phyloP scores from a whole-genome alignment of 1,284 basidiomycete genomes.

The Melampsora americana region DNA sequence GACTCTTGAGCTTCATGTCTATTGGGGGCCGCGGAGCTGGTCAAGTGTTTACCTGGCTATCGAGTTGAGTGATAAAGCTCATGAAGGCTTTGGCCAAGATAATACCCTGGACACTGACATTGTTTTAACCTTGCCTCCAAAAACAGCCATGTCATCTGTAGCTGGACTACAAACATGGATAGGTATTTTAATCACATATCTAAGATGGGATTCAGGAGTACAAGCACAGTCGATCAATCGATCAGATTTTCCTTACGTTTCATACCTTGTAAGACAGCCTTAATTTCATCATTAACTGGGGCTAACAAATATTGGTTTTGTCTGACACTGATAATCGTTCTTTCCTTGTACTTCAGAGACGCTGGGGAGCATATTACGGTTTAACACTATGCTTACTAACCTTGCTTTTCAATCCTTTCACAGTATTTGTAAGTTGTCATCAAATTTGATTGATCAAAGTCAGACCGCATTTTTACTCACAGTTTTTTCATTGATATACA shows the following conservation, averaged over 20 bases:
- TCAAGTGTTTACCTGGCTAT: constrained; percentile 71
- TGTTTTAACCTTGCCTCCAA: constrained; percentile 11
- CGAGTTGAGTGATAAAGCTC: constrained; percentile 53
- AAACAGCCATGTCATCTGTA: constrained; percentile 55
- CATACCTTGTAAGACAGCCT: constrained; percentile 53
- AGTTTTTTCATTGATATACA: background rate
- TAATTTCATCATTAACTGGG: background rate
- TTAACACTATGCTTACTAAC: background rate
- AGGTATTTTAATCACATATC: constrained; percentile 72
- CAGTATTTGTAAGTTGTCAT: background rate
- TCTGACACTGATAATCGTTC: too few species aligned
- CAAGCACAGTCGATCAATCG: constrained; percentile 72
- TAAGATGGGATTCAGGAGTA: constrained; percentile 72
- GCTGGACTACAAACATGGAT: constrained; percentile 76
- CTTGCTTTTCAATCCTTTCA: background rate
- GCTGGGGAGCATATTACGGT: constrained; percentile 1
- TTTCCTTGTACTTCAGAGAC: background rate
- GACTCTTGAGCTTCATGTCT: constrained; percentile 70
- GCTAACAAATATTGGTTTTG: too few species aligned
- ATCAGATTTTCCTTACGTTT: constrained; percentile 64
- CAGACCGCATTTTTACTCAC: background rate
- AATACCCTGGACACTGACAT: background rate
- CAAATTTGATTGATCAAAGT: too few species aligned
- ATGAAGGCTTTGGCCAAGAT: background rate
- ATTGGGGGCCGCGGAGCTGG: constrained; percentile 63